Evolutionary conservation across 176 grass and related monocot species (phyloP).

Genomic region (Zoysia pacifica): DNA sequence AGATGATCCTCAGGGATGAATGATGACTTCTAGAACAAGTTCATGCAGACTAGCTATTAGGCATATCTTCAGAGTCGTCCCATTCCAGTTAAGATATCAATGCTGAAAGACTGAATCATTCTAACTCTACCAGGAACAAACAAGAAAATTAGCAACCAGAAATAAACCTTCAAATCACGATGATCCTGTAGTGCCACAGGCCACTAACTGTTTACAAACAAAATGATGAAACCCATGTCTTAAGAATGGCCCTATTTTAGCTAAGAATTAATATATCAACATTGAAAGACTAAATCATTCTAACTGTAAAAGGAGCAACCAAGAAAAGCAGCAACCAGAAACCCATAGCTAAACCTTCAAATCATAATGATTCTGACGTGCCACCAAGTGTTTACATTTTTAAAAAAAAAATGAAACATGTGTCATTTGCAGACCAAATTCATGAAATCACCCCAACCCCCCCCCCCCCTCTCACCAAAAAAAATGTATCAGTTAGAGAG

Average conservation of each 20-base stretch:
- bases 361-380: no score
- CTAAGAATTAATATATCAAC: no score
- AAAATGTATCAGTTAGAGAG: background rate
- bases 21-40: background rate
- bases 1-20: background rate
- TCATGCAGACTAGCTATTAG: background rate
- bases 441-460: no score
- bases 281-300: no score
- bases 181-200: background rate
- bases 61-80: background rate
- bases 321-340: no score
- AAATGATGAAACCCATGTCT: background rate
- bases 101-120: background rate
- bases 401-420: background rate
- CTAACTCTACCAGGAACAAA: background rate
- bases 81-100: background rate
- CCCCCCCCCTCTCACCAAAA: no score
- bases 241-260: background rate
- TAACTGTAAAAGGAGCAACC: no score
- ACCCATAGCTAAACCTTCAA: no score
- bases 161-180: constrained; percentile 24
- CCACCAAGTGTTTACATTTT: no score
- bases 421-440: background rate
- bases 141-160: constrained; percentile 17
- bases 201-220: background rate